Evolutionary conservation across 2,329 filamentous ascomycete species (phyloP), one percentile per base, ranked within the genome.

Genomic region (Camptophora hylomeconis): DNA sequence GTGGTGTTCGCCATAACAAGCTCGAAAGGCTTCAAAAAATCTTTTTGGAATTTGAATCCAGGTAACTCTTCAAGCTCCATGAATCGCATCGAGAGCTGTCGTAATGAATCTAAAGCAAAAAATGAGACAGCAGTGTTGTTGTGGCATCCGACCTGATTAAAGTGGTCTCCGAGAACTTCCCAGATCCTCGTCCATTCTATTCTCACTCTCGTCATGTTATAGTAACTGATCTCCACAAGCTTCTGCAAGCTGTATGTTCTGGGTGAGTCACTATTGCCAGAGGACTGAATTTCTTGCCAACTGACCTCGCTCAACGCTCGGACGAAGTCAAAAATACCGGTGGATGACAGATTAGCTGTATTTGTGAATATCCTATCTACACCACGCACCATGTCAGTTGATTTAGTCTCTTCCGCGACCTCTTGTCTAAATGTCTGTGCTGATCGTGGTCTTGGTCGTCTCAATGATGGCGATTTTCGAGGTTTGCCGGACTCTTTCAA

Each of bases 1-100:
- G 67, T 82, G 22, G 84, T 89, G 52, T 98, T 95, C 33, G 80
- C 77, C 61, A 98, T 82, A 45, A 99, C 84, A 52, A 95, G 83
- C 58, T 98, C 87, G 45, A 98, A 99, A 0, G 92, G 89, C 56
- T 94, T 95, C 30, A 98, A 60, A 53, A 99, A 98, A 51, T 99
- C 87, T 53, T 99, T 99, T 47, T 99, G 89, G 50, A 99, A 99
- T 54, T 95, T 95, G 70, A 99, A 99, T 47, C 92, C 89, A 1
- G 89, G 83, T 43, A 99, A 58, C 53, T 99, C 89, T 51, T 93
- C 89, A 36, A 95, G 84, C 55, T 98, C 89, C 80, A 98, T 81
- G 51, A 98, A 99, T 11, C 86, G 79, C 86, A 98, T 95, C 1
- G 87, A 94, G 21, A 99, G 61, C 53, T 99, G 89, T 21, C 92